Percentiles rank a stretch among this genome's conserved stretches.
Evolutionary conservation across 2,329 filamentous ascomycete species (phyloP).

Genomic region (Colletotrichum viniferum): DNA sequence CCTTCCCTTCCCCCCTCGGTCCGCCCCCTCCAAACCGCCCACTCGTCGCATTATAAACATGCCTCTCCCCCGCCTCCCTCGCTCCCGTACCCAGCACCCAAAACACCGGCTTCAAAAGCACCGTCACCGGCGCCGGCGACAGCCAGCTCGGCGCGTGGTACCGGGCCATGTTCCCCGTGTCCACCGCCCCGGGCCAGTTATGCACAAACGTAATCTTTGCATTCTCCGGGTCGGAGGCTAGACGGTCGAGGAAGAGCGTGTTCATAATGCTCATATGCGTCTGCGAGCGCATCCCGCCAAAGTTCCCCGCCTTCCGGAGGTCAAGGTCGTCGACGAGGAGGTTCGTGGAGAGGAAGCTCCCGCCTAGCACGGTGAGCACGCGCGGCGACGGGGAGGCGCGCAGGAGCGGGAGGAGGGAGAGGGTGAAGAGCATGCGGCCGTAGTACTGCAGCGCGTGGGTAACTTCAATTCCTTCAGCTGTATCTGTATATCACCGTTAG

Average conservation of each 20-base stretch:
- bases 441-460: conserved; percentile 45
- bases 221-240: conserved; percentile 21
- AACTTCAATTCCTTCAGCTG: conserved; percentile 46
- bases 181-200: conserved; percentile 31
- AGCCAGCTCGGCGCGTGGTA: not conserved
- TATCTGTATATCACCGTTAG: conserved; percentile 30
- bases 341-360: conserved; percentile 21
- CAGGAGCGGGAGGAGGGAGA: conserved; percentile 45
- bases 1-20: not conserved
- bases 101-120: conserved; percentile 10
- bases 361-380: conserved; percentile 30
- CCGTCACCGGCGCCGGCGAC: conserved; percentile 5
- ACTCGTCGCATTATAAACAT: conserved; percentile 14
- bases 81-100: not conserved
- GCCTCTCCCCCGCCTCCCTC: conserved; percentile 14
- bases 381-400: conserved; percentile 21
- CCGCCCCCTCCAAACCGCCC: conserved; percentile 1
- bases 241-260: conserved; percentile 27
- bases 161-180: conserved; percentile 25
- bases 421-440: conserved; percentile 44
- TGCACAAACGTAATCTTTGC: conserved; percentile 26
- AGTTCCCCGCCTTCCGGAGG: conserved; percentile 21
- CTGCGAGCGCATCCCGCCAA: conserved; percentile 27
- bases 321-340: conserved; percentile 27
- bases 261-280: conserved; percentile 21